Evolutionary conservation across 345 rosid species (phyloP).

Genomic region (Gynandropsis gynandra): DNA sequence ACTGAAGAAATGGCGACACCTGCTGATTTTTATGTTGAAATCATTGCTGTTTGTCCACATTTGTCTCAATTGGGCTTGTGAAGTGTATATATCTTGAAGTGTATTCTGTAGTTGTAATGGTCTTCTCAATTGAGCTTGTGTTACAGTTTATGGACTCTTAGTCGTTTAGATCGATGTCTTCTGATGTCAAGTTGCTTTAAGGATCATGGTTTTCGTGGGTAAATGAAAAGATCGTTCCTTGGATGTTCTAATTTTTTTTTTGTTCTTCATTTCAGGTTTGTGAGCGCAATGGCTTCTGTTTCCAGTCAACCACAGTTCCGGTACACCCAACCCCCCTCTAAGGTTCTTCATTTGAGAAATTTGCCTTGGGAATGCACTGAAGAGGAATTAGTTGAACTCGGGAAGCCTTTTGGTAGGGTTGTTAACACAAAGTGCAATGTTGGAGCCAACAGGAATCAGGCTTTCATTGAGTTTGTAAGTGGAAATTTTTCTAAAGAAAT

Average conservation of each 20-base stretch:
- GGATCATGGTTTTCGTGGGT: too few relatives aligned
- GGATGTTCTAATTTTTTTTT: not conserved
- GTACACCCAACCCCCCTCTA: slow-evolving; percentile 95
- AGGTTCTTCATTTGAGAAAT: slow-evolving; percentile 96
- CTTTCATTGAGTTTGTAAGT: slow-evolving; percentile 97
- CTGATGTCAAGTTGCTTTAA: too few relatives aligned
- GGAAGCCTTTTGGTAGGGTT: slow-evolving; percentile 94
- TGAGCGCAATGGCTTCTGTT: slow-evolving; percentile 67
- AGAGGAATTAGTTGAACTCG: slow-evolving; percentile 86
- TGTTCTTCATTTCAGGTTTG: slow-evolving; percentile 5
- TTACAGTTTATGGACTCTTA: too few relatives aligned
- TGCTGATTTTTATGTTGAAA: too few relatives aligned
- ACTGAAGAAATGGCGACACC: not conserved
- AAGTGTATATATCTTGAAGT: too few relatives aligned
- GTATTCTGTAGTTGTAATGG: too few relatives aligned
- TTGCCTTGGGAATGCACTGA: slow-evolving; percentile 99
- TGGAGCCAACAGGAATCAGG: slow-evolving; percentile 98
- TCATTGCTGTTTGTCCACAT: too few relatives aligned
- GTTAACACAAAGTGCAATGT: slow-evolving; percentile 98
- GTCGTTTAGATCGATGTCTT: too few relatives aligned
- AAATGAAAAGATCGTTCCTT: not conserved
- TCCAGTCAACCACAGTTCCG: slow-evolving; percentile 98
- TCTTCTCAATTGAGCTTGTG: too few relatives aligned
- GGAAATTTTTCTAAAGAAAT: not conserved
- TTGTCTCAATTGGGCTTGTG: too few relatives aligned